phyloP scores from a whole-genome alignment of 2,329 filamentous ascomycete genomes.

The Mycogone perniciosa region DNA sequence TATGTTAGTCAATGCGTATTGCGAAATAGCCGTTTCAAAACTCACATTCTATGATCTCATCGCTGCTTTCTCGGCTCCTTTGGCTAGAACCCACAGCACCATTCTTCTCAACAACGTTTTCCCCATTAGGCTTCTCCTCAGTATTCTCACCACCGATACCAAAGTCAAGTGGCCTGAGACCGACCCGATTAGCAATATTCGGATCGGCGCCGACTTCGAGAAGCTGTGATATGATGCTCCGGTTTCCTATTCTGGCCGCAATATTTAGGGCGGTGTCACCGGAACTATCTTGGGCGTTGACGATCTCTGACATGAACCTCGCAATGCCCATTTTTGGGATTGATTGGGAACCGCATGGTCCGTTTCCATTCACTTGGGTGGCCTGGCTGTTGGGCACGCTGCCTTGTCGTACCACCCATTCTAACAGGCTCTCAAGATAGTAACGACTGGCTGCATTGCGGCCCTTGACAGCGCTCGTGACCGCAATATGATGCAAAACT shows the following conservation, averaged over 20 bases:
- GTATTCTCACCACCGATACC: constrained; percentile 68
- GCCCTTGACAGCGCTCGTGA: constrained; percentile 92
- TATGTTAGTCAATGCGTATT: neutral
- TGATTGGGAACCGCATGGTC: constrained; percentile 35
- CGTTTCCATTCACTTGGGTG: constrained; percentile 26
- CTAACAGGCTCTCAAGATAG: constrained; percentile 88
- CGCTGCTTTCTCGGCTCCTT: constrained; percentile 63
- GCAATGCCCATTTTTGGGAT: constrained; percentile 74
- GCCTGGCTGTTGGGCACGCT: constrained; percentile 52
- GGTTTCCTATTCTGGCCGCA: constrained; percentile 85
- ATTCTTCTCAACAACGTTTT: constrained; percentile 38
- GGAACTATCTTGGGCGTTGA: constrained; percentile 88
- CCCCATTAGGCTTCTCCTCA: constrained; percentile 39
- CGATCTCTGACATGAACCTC: constrained; percentile 93
- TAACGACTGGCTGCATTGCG: constrained; percentile 88
- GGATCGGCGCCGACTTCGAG: constrained; percentile 92
- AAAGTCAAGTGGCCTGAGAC: constrained; percentile 86
- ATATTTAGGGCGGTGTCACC: constrained; percentile 95
- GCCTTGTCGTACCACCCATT: constrained; percentile 87
- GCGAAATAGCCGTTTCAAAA: constrained; percentile 18
- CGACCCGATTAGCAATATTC: constrained; percentile 84
- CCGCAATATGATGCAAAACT: constrained; percentile 90
- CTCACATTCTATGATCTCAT: constrained; percentile 75
- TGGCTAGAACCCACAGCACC: constrained; percentile 41
- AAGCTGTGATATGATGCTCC: constrained; percentile 93